Evolutionary conservation across 2,329 filamentous ascomycete genomes (phyloP), one percentile per base, ranked within the genome.

Genomic region (Capronia americana): DNA sequence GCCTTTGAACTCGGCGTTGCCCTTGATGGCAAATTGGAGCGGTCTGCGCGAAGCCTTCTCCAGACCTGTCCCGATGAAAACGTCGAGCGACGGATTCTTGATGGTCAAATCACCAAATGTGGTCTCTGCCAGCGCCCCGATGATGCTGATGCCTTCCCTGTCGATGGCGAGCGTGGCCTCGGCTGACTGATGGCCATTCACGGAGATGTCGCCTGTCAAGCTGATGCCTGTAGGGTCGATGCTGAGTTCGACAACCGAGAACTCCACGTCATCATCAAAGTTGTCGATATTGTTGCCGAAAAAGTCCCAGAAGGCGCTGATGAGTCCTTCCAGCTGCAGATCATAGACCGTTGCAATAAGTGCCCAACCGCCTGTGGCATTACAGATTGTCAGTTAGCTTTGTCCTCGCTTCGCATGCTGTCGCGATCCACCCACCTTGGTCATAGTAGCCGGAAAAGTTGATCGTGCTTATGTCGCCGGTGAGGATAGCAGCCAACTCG

Each of bases 391-490:
- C n/a, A 46, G 41, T 53, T 4, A 12, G 11, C 23, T 53, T 23
- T n/a, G 17, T 26, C 11, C n/a, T 26, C 17, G 11, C 23, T 23
- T 12, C 23, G 24, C 48, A 53, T 20, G 17, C 11, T 12, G 11
- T 7, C 14, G 10, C 11, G 23, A 20, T 12, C 20, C 4, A 7
- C 48, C 24, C 24, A 53, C 48, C 48, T 20, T 53, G 48, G 23
- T 53, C 24, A 53, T 53, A 53, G 48, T 53, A 53, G n/a, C 48
- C 48, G 3, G 48, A 20, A 26, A 53, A 26, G 48, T 53, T 53
- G 20, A 53, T 53, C n/a, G 48, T 53, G 48, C 11, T 26, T 24
- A 23, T 23, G 23, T 53, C 23, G n/a, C 48, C 23, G 3, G 48
- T 26, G 11, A 53, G 23, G 23, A 53, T 23, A 23, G 48, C 48